Conservation (phyloP, 2,329 filamentous ascomycete genomes). For the Colletotrichum acutatum region DNA sequence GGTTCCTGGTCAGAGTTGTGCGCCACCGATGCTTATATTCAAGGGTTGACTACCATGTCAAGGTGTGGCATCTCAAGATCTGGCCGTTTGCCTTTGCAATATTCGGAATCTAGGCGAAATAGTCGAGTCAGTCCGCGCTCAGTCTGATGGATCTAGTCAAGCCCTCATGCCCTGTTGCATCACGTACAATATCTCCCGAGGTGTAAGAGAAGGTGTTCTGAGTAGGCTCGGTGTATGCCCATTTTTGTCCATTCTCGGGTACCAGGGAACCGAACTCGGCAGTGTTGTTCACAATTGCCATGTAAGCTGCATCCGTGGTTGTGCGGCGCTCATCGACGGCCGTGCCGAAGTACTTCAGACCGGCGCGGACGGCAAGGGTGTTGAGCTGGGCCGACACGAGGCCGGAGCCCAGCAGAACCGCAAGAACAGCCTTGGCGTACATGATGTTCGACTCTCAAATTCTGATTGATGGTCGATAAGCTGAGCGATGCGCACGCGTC, state of each 20-base stretch:
- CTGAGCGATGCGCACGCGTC: too few relatives aligned
- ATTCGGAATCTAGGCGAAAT: slow-evolving; percentile 48
- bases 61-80: slow-evolving; percentile 71
- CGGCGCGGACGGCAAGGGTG: slow-evolving; percentile 60
- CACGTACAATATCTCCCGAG: slow-evolving; percentile 30
- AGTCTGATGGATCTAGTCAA: too few relatives aligned
- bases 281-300: slow-evolving; percentile 61
- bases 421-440: slow-evolving; percentile 34
- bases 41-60: slow-evolving; percentile 56
- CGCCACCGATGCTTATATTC: slow-evolving; percentile 24
- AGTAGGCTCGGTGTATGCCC: background rate
- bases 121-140: background rate
- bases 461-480: too few relatives aligned
- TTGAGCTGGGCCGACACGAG: slow-evolving; percentile 52
- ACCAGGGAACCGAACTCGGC: slow-evolving; percentile 72
- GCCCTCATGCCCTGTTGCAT: too few relatives aligned
- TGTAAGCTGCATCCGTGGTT: slow-evolving; percentile 60
- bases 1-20: background rate
- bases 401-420: slow-evolving; percentile 26
- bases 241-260: slow-evolving; percentile 66
- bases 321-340: slow-evolving; percentile 61
- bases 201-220: slow-evolving; percentile 18
- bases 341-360: slow-evolving; percentile 69
- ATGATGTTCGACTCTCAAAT: background rate
- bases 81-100: slow-evolving; percentile 60